Percentiles rank a stretch among this genome's conserved stretches.
These are phyloP conservation scores for Yamadazyma spencermartinsiae DNA, from an alignment of 1,139 yeast genomes.

Conservation along the genomic window DNA sequence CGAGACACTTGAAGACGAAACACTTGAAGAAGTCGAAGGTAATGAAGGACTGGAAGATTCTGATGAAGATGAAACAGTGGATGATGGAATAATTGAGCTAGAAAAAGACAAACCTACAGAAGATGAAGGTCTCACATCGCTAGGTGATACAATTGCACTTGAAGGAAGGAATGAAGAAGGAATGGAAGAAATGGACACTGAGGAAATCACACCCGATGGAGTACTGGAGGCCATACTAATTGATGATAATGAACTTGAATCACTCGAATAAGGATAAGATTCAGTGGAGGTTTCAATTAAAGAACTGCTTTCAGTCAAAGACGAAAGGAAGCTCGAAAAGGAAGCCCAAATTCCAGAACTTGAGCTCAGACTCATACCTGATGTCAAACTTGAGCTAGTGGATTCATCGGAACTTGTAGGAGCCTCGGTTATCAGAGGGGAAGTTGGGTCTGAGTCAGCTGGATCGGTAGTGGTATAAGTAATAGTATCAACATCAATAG, in stretches of 20 bases:
- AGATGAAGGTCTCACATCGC: not conserved
- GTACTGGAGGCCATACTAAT: not conserved
- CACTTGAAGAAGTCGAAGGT: constrained; percentile 1
- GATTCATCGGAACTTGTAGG: not conserved
- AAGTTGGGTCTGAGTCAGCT: not conserved
- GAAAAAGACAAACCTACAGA: constrained; percentile 1
- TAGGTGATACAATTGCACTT: constrained; percentile 1
- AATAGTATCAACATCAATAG: constrained; percentile 1
- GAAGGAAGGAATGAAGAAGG: constrained; percentile 2
- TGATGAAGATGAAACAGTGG: constrained; percentile 1
- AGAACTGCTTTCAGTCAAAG: not conserved
- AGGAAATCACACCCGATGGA: constrained; percentile 1
- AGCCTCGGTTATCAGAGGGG: too few species aligned
- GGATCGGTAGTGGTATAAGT: constrained; percentile 1
- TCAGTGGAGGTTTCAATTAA: not conserved
- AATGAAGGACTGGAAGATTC: not conserved
- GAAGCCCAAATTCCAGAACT: constrained; percentile 1
- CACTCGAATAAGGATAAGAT: not conserved
- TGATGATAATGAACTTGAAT: not conserved
- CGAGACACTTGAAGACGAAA: too few species aligned
- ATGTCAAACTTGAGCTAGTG: not conserved
- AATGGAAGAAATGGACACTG: constrained; percentile 2
- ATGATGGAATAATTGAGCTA: constrained; percentile 1
- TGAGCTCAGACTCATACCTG: not conserved
- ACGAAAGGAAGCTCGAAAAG: not conserved